These are phyloP conservation scores for Microthyrium microscopicum DNA, from an alignment of 2,329 filamentous ascomycete species.

Conservation along the genomic window DNA sequence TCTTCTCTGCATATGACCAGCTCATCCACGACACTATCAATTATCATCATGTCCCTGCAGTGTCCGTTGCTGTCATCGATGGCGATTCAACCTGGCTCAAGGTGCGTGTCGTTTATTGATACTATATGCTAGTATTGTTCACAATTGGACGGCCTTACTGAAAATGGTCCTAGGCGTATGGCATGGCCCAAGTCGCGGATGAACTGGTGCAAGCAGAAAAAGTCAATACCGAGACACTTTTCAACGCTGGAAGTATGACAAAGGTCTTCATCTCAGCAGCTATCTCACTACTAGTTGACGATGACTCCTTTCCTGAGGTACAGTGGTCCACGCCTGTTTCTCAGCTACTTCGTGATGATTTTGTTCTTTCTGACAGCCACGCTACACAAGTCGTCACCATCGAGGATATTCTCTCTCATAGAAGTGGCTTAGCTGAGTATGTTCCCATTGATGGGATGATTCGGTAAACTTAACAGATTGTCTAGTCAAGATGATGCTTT, in stretches of 20 bases:
- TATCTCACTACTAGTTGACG: constrained; percentile 33
- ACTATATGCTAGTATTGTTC: no score
- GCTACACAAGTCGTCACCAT: constrained; percentile 34
- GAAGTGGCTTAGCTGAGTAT: constrained; percentile 33
- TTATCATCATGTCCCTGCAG: not conserved
- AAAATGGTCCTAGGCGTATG: no score
- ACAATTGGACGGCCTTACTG: no score
- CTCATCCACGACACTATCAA: no score
- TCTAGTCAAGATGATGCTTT: constrained; percentile 19
- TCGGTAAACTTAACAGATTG: constrained; percentile 14
- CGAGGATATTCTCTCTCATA: constrained; percentile 37
- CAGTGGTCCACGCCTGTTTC: constrained; percentile 30
- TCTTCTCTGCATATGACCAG: no score
- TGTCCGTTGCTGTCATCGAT: not conserved
- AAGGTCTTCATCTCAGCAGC: constrained; percentile 38
- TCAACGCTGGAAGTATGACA: constrained; percentile 38
- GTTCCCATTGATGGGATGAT: no score
- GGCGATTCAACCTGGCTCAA: not conserved
- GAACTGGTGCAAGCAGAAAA: no score
- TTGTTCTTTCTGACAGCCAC: constrained; percentile 30
- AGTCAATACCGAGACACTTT: constrained; percentile 38
- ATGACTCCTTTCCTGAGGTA: constrained; percentile 30
- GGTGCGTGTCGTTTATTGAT: no score
- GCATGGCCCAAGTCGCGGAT: no score
- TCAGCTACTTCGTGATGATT: constrained; percentile 33